phyloP scores from a whole-genome alignment of 371 early-diverging fungal species.

The Zychaea mexicana region DNA sequence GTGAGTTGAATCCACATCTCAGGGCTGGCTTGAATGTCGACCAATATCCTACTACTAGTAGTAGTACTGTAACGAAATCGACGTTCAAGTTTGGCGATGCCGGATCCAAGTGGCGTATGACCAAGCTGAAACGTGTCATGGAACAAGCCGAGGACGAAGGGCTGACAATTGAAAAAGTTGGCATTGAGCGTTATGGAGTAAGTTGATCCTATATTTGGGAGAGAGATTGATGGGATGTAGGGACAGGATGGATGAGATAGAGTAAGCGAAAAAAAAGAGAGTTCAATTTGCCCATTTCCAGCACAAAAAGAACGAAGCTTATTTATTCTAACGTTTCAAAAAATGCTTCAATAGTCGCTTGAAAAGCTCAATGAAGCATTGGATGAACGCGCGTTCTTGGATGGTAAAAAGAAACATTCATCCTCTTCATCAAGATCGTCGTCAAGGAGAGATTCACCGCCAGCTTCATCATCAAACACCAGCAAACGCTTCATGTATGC shows the following conservation, averaged over 20 bases:
- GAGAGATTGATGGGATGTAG: neutral
- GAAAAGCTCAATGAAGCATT: conserved; percentile 71
- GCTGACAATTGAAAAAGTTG: conserved; percentile 66
- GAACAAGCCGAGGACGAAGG: conserved; percentile 76
- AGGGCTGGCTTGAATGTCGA: conserved; percentile 48
- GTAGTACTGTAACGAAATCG: neutral
- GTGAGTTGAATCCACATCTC: conserved; percentile 56
- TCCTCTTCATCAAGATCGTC: conserved; percentile 7
- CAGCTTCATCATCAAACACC: neutral
- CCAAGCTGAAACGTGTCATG: conserved; percentile 70
- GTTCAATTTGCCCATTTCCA: neutral
- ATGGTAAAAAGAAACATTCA: conserved; percentile 24
- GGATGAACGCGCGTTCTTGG: conserved; percentile 69
- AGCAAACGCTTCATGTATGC: conserved; percentile 38
- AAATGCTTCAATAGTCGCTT: conserved; percentile 39
- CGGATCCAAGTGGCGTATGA: conserved; percentile 84
- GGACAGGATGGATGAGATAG: neutral
- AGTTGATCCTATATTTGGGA: no score
- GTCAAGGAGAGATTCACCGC: neutral
- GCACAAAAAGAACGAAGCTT: neutral
- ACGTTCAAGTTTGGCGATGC: conserved; percentile 65
- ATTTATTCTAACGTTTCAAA: neutral
- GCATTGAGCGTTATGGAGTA: conserved; percentile 68
- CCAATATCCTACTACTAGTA: conserved; percentile 44
- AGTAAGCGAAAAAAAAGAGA: neutral